Percentiles rank a stretch among this genome's conserved stretches.
Evolutionary conservation across 2,329 filamentous ascomycete species (phyloP).

Genomic region (Verticillium klebahnii): DNA sequence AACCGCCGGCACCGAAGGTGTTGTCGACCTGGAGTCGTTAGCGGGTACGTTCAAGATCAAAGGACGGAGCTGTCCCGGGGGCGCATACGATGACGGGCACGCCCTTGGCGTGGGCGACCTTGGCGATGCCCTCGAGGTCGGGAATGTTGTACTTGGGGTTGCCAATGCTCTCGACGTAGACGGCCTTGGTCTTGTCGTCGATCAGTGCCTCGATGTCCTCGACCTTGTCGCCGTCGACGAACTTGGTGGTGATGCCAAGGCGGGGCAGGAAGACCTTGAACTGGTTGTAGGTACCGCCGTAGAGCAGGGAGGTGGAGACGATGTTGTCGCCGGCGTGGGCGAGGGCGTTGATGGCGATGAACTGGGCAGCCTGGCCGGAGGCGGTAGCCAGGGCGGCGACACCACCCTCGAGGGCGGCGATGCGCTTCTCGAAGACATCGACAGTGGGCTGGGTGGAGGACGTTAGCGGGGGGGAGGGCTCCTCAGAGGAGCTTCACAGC

Average conservation of each 20-base stretch:
- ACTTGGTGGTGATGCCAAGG: conserved; percentile 85
- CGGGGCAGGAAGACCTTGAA: conserved; percentile 86
- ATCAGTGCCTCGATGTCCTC: conserved; percentile 78
- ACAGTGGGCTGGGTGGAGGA: conserved; percentile 64
- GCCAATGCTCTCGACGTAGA: conserved; percentile 89
- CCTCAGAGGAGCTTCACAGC: neutral
- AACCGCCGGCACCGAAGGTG: conserved; percentile 91
- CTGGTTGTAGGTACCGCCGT: conserved; percentile 96
- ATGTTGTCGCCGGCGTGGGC: conserved; percentile 90
- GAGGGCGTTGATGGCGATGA: conserved; percentile 83
- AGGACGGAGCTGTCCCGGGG: neutral
- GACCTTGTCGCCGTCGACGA: conserved; percentile 74
- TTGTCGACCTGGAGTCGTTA: conserved; percentile 66
- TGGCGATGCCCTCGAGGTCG: conserved; percentile 81
- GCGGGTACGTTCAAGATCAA: neutral
- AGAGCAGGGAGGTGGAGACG: conserved; percentile 82
- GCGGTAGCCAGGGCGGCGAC: conserved; percentile 78
- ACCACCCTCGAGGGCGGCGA: conserved; percentile 92
- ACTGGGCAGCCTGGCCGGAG: conserved; percentile 87
- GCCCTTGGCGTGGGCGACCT: conserved; percentile 66
- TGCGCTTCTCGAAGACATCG: conserved; percentile 93
- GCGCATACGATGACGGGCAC: conserved; percentile 57
- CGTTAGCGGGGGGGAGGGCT: neutral
- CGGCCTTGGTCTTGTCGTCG: conserved; percentile 88
- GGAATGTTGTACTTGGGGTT: conserved; percentile 93